Conservation (phyloP, 306 rosid genomes). For the Sechiopsis laciniata region DNA sequence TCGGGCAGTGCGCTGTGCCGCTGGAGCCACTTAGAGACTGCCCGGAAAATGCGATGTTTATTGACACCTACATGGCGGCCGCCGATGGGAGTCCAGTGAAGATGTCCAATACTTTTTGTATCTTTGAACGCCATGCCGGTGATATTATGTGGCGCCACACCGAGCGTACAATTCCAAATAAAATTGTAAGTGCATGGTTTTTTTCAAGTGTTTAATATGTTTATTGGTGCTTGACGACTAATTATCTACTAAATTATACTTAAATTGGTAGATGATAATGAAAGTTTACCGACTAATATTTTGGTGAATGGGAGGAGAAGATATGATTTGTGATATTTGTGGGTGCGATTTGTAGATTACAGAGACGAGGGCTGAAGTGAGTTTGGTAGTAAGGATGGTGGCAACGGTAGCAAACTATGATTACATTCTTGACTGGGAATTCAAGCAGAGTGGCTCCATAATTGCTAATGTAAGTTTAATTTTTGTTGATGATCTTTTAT, state of each 20-base stretch:
- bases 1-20: constrained; percentile 45
- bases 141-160: constrained; percentile 68
- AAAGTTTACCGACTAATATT: too few species aligned
- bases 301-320: too few species aligned
- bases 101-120: constrained; percentile 44
- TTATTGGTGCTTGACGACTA: too few species aligned
- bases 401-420: background rate
- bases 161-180: constrained; percentile 26
- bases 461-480: background rate
- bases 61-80: constrained; percentile 40
- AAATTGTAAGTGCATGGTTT: constrained; percentile 17
- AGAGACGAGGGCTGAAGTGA: background rate
- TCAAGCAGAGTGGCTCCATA: constrained; percentile 17
- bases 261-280: too few species aligned
- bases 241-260: too few species aligned
- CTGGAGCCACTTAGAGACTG: constrained; percentile 44
- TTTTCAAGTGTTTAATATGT: too few species aligned
- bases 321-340: too few species aligned
- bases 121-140: constrained; percentile 50
- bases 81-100: constrained; percentile 40
- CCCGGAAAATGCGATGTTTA: constrained; percentile 47
- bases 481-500: too few species aligned
- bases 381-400: constrained; percentile 18
- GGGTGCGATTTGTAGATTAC: background rate
- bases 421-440: constrained; percentile 2